These are phyloP conservation scores for Intubia oerlemansii DNA, from an alignment of 2,329 filamentous ascomycete genomes.

Conservation along the genomic window DNA sequence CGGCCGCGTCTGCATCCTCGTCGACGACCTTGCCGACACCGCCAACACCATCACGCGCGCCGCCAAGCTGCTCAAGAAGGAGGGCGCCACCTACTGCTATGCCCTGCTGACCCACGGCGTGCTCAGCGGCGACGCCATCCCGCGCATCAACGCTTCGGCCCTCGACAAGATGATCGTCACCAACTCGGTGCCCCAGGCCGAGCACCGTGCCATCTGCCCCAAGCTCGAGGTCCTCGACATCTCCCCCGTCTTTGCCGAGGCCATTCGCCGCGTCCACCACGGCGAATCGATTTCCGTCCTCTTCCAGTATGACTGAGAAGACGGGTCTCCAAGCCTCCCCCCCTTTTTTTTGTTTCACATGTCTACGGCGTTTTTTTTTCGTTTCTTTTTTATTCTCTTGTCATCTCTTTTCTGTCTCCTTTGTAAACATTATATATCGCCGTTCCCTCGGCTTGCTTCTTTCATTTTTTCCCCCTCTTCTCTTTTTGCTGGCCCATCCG, in stretches of 20 bases:
- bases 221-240: slow-evolving; percentile 89
- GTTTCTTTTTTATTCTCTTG: too few species aligned
- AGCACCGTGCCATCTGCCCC: slow-evolving; percentile 55
- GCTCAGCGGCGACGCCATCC: slow-evolving; percentile 83
- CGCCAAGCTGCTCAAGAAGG: slow-evolving; percentile 88
- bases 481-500: too few species aligned
- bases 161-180: slow-evolving; percentile 90
- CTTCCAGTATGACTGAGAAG: slow-evolving; percentile 59
- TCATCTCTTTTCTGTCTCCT: too few species aligned
- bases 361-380: too few species aligned
- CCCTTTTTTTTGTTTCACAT: too few species aligned
- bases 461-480: too few species aligned
- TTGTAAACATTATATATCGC: too few species aligned
- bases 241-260: slow-evolving; percentile 80
- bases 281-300: slow-evolving; percentile 94
- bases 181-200: slow-evolving; percentile 78
- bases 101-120: slow-evolving; percentile 90
- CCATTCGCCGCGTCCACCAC: slow-evolving; percentile 88
- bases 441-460: too few species aligned
- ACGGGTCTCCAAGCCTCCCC: too few species aligned
- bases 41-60: slow-evolving; percentile 94
- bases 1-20: slow-evolving; percentile 57
- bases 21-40: slow-evolving; percentile 90
- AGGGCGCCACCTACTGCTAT: slow-evolving; percentile 79
- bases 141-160: slow-evolving; percentile 78